Evolutionary conservation across 805 yeast species (phyloP).

Genomic region (Wickerhamiella azymoides): DNA sequence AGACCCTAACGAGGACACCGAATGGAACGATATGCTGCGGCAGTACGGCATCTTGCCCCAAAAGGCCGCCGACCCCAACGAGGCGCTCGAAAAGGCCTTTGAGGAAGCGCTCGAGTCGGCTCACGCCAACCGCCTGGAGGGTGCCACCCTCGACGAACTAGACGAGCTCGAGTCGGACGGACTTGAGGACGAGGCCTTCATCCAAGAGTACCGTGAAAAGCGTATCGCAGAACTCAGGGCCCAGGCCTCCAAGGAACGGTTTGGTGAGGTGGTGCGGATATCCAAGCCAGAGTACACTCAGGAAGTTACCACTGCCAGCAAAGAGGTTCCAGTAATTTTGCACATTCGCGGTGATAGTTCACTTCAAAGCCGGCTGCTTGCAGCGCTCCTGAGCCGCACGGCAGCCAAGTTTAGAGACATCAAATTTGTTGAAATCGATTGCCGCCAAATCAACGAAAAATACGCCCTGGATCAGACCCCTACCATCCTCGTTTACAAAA

Average conservation of each 20-base stretch:
- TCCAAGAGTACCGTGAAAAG: slow-evolving; percentile 61
- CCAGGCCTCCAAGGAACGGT: slow-evolving; percentile 41
- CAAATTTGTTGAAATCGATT: slow-evolving; percentile 88
- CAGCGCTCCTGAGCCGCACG: slow-evolving; percentile 39
- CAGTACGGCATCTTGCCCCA: slow-evolving; percentile 86
- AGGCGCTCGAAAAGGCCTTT: slow-evolving; percentile 71
- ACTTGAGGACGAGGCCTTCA: slow-evolving; percentile 65
- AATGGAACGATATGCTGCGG: slow-evolving; percentile 94
- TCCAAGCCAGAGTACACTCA: slow-evolving; percentile 76
- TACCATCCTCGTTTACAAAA: slow-evolving; percentile 67
- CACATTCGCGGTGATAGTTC: slow-evolving; percentile 54
- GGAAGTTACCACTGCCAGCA: slow-evolving; percentile 75
- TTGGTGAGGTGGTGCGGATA: slow-evolving; percentile 65
- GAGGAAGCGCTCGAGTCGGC: slow-evolving; percentile 69
- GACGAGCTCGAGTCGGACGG: slow-evolving; percentile 86
- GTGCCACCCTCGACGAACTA: slow-evolving; percentile 62
- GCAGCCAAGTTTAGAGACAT: slow-evolving; percentile 66
- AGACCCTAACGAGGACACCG: slow-evolving; percentile 93
- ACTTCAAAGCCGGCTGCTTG: slow-evolving; percentile 59
- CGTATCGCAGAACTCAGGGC: slow-evolving; percentile 61
- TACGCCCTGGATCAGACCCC: slow-evolving; percentile 89
- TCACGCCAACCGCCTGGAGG: slow-evolving; percentile 71
- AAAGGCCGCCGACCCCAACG: slow-evolving; percentile 78
- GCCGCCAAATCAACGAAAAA: slow-evolving; percentile 76
- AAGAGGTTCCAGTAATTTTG: slow-evolving; percentile 50